These are phyloP conservation scores for Polygonum aviculare DNA, from an alignment of 148 eudicot genomes.

Conservation along the genomic window DNA sequence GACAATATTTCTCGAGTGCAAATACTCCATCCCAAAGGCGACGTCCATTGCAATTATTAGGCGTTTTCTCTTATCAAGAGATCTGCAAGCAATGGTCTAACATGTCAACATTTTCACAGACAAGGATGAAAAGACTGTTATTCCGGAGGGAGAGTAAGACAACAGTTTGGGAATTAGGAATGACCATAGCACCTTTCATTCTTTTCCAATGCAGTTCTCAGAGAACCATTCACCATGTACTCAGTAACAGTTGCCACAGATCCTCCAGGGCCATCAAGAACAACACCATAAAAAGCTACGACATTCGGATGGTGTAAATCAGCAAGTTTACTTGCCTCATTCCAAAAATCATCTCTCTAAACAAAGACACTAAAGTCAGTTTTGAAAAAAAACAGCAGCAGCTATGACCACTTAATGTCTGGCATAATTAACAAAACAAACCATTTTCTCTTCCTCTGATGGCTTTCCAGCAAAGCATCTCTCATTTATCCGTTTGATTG, in stretches of 20 bases:
- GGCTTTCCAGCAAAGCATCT: slow-evolving; percentile 81
- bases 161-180: not conserved
- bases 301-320: slow-evolving; percentile 97
- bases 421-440: slow-evolving; percentile 1
- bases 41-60: slow-evolving; percentile 89
- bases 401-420: not conserved
- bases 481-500: slow-evolving; percentile 80
- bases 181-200: slow-evolving; percentile 49
- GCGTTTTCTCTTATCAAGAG: slow-evolving; percentile 80
- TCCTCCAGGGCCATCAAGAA: slow-evolving; percentile 89
- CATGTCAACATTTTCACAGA: not conserved
- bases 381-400: not conserved
- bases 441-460: slow-evolving; percentile 84
- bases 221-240: slow-evolving; percentile 94
- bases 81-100: slow-evolving; percentile 28
- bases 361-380: not conserved
- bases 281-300: slow-evolving; percentile 95
- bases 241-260: slow-evolving; percentile 97
- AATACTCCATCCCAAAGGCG: slow-evolving; percentile 97
- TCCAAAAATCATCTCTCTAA: slow-evolving; percentile 93
- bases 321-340: slow-evolving; percentile 89
- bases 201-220: slow-evolving; percentile 81
- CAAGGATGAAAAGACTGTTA: not conserved
- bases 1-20: slow-evolving; percentile 86
- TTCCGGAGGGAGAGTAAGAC: not conserved